Conservation (phyloP, 768 basidiomycete genomes). For the Heimioporus sp. region DNA sequence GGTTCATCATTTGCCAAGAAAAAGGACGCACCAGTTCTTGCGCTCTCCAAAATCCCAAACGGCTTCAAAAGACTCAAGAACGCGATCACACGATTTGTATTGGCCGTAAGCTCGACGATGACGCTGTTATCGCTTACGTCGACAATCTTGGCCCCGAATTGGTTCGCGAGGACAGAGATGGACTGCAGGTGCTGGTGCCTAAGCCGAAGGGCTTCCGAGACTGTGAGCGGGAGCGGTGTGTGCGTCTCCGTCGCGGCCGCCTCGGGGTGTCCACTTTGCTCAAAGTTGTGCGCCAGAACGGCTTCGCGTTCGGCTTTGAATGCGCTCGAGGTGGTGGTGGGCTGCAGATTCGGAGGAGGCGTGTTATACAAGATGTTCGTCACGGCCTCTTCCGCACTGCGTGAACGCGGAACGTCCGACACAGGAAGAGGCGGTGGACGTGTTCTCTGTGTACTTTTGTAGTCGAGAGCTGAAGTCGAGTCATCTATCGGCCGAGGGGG, state of each 20-base stretch:
- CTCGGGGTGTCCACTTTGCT: conserved; percentile 50
- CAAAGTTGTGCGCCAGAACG: conserved; percentile 74
- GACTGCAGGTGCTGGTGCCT: conserved; percentile 90
- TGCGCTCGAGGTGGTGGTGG: conserved; percentile 22
- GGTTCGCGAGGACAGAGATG: conserved; percentile 77
- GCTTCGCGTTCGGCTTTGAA: conserved; percentile 72
- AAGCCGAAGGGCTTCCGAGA: conserved; percentile 82
- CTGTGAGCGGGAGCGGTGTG: conserved; percentile 51
- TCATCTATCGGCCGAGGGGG: conserved; percentile 84
- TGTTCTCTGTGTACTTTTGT: conserved; percentile 69
- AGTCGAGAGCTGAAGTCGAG: conserved; percentile 95
- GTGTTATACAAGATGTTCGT: conserved; percentile 98
- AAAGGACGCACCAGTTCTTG: conserved; percentile 74
- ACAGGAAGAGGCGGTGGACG: conserved; percentile 84
- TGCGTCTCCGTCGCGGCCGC: conserved; percentile 12
- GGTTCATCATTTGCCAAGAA: background rate
- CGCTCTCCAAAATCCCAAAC: conserved; percentile 94
- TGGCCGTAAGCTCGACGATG: conserved; percentile 93
- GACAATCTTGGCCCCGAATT: conserved; percentile 91
- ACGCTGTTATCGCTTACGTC: conserved; percentile 94
- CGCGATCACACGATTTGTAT: conserved; percentile 87
- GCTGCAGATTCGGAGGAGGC: conserved; percentile 81
- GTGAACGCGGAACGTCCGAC: conserved; percentile 78
- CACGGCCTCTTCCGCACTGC: conserved; percentile 93
- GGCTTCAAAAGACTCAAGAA: conserved; percentile 90